Evolutionary conservation across 495 filamentous ascomycete genomes (phyloP).

Genomic region (Daldinia caldariorum): DNA sequence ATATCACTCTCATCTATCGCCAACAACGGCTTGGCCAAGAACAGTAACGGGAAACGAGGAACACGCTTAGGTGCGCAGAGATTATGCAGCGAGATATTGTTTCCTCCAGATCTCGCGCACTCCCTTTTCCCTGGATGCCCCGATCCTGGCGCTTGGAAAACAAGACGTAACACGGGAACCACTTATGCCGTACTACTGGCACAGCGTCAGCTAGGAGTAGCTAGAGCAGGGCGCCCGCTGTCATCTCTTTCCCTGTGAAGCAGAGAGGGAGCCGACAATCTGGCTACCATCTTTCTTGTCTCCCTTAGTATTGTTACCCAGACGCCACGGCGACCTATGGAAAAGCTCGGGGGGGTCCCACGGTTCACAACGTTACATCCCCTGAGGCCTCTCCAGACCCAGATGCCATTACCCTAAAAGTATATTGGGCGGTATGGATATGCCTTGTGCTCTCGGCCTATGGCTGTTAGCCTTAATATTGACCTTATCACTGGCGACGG

Average conservation of each 20-base stretch:
- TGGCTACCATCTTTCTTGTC: constrained; percentile 18
- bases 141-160: constrained; percentile 48
- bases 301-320: constrained; percentile 20
- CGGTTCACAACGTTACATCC: constrained; percentile 30
- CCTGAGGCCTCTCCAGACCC: background rate
- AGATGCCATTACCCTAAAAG: background rate
- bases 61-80: constrained; percentile 48
- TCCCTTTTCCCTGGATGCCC: constrained; percentile 40
- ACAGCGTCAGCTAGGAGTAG: constrained; percentile 44
- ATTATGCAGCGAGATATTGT: constrained; percentile 49
- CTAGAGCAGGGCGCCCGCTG: constrained; percentile 33
- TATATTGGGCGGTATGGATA: constrained; percentile 4
- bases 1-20: constrained; percentile 38
- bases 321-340: constrained; percentile 8
- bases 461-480: constrained; percentile 15
- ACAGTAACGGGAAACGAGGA: constrained; percentile 50
- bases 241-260: constrained; percentile 27
- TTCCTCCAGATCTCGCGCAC: constrained; percentile 49
- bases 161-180: constrained; percentile 38
- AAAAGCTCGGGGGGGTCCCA: constrained; percentile 13
- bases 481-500: constrained; percentile 17
- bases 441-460: constrained; percentile 18
- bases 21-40: constrained; percentile 45
- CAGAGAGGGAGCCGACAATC: constrained; percentile 27
- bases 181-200: constrained; percentile 44